Conservation (phyloP, 2,329 filamentous ascomycete genomes). For the Bipolaris bicolor region DNA sequence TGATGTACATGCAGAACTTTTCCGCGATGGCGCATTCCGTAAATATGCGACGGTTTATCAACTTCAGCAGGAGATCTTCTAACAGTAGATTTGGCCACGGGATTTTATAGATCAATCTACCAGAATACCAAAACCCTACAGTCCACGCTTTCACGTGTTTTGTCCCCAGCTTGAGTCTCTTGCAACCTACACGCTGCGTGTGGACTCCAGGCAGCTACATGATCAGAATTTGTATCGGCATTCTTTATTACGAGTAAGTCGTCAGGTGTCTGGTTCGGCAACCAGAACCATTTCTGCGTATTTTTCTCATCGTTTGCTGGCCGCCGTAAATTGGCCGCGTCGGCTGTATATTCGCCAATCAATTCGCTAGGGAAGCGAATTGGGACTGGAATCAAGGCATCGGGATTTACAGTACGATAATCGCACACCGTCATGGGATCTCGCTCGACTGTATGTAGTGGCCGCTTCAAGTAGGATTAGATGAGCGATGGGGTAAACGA, state of each 20-base stretch:
- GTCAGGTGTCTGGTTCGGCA: constrained; percentile 2
- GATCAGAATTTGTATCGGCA: constrained; percentile 4
- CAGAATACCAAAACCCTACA: constrained; percentile 4
- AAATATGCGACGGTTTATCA: constrained; percentile 3
- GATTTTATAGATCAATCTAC: constrained; percentile 1
- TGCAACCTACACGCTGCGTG: constrained; percentile 4
- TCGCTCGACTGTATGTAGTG: constrained; percentile 5
- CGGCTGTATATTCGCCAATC: constrained; percentile 4
- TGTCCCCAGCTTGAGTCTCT: constrained; percentile 1
- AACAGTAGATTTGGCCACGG: not conserved
- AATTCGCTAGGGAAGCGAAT: constrained; percentile 3
- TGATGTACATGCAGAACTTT: constrained; percentile 5
- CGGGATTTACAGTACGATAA: constrained; percentile 3
- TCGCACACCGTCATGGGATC: constrained; percentile 6
- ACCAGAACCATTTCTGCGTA: constrained; percentile 6
- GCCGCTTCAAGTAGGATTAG: constrained; percentile 5
- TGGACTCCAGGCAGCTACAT: constrained; percentile 5
- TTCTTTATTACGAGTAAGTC: constrained; percentile 5
- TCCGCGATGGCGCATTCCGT: constrained; percentile 1
- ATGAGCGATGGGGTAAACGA: not conserved
- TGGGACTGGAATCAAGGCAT: constrained; percentile 5
- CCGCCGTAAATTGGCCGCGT: constrained; percentile 3
- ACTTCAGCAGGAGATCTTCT: not conserved
- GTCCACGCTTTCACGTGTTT: constrained; percentile 7
- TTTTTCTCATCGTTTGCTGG: constrained; percentile 4